Evolutionary conservation across 768 basidiomycete species (phyloP), one percentile per base, ranked within the genome.

Genomic region (Russula sp.): DNA sequence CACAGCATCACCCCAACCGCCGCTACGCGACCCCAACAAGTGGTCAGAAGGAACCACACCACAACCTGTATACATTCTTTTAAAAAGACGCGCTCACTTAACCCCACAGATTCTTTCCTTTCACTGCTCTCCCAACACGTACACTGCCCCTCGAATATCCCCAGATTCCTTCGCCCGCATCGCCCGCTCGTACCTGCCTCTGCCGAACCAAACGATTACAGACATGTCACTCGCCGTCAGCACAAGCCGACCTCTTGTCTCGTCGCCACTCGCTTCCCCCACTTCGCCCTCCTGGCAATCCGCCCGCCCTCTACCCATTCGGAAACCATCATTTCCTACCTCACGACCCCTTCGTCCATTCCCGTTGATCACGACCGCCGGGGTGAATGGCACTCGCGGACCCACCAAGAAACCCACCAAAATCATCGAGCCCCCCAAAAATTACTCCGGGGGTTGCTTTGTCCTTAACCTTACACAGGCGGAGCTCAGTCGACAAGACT

Each of bases 321-420:
- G 58, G 38, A 72, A 46, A 54, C 56, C 56, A 64, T 74, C 80
- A 7, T 92, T 93, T 71, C 82, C 86, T 6, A 74, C 80, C 1
- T 93, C 90, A 39, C 87, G 87, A 56, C 84, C 86, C 1, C 78
- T 91, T 25, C 83, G 91, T 32, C 91, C 91, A 35, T 93, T 93
- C 72, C 78, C 87, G 16, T 80, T 84, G 54, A 78, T 90, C 65
- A 75, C 82, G 11, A 75, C 76, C 67, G 35, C 42, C n/a, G 29
- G 10, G 16, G 35, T n/a, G 58, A 51, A 20, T n/a, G 57, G 46
- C 25, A 13, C 56, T 2, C 64, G 46, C 5, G 56, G 59, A 10
- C 14, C 56, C 7, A 73, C 69, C 59, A 77, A 76, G 53, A 81
- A 82, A 58, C 76, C 85, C 7, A 77, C 84, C 18, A 93, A 93